Conservation (phyloP, 331 rosid genomes). For the Quercus phellos region DNA sequence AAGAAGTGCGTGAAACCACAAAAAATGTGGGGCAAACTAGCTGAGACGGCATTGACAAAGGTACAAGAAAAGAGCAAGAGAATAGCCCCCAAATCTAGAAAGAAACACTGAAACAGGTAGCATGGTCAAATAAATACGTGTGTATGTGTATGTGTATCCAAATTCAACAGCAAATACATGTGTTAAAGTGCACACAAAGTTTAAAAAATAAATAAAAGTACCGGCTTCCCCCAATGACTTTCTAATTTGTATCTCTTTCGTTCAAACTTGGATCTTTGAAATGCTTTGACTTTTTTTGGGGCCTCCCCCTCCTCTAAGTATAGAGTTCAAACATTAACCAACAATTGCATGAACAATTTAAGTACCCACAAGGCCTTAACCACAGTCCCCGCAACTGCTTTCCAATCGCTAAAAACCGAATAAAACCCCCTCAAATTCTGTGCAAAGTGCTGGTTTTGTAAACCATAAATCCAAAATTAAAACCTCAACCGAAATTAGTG, state of each 20-base stretch:
- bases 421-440: conserved; percentile 21
- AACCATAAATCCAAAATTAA: neutral
- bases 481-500: neutral
- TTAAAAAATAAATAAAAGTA: neutral
- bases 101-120: neutral
- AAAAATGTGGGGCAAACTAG: neutral
- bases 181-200: neutral
- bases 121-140: neutral
- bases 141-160: neutral
- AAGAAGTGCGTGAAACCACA: neutral
- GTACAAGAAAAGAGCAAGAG: neutral
- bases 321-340: conserved; percentile 26
- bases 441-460: neutral
- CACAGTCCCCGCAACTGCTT: conserved; percentile 16
- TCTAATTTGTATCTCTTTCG: neutral
- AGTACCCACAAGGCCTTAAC: conserved; percentile 9
- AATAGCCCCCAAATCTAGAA: neutral
- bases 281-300: conserved; percentile 28
- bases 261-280: conserved; percentile 41
- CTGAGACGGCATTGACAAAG: neutral
- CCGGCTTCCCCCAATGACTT: conserved; percentile 6
- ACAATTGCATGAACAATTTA: neutral
- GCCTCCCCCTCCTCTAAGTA: conserved; percentile 8
- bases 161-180: conserved; percentile 11
- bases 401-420: neutral